Percentiles rank a stretch among this genome's conserved stretches.
These are phyloP conservation scores for Alternaria brassicae DNA, from an alignment of 2,329 filamentous ascomycete species.

Conservation along the genomic window DNA sequence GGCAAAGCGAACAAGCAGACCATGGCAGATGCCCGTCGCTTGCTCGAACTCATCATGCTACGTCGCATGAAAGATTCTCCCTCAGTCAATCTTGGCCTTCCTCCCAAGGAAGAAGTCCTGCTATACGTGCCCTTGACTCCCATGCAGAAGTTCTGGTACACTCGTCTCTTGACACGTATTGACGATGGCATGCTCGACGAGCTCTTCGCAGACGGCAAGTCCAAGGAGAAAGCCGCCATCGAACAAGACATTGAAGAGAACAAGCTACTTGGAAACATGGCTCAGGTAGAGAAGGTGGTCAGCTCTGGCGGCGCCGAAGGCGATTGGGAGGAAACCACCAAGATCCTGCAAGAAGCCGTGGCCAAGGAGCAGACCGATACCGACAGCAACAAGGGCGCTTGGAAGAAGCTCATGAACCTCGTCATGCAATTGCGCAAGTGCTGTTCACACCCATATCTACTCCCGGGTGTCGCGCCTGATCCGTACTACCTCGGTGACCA, in stretches of 20 bases:
- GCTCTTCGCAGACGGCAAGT: constrained; percentile 58
- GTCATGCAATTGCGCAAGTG: constrained; percentile 64
- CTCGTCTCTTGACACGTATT: constrained; percentile 62
- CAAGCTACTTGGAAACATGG: constrained; percentile 41
- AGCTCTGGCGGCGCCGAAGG: constrained; percentile 20
- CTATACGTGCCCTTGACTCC: constrained; percentile 65
- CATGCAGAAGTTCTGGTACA: constrained; percentile 66
- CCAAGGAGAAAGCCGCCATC: constrained; percentile 53
- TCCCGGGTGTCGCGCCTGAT: constrained; percentile 56
- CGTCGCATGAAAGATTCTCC: constrained; percentile 64
- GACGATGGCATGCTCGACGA: constrained; percentile 61
- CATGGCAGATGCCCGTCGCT: constrained; percentile 59
- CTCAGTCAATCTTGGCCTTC: constrained; percentile 62
- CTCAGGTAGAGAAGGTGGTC: constrained; percentile 42
- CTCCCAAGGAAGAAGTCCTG: constrained; percentile 64
- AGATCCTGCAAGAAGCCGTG: constrained; percentile 94
- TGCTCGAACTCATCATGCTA: constrained; percentile 66
- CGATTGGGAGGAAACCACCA: constrained; percentile 74
- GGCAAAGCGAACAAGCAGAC: constrained; percentile 62
- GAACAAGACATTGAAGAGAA: constrained; percentile 49
- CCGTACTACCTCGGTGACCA: constrained; percentile 57
- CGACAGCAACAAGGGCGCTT: constrained; percentile 49
- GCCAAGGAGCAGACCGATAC: constrained; percentile 45
- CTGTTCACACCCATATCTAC: constrained; percentile 63
- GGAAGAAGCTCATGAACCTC: constrained; percentile 62